phyloP scores from a whole-genome alignment of 2,329 filamentous ascomycete species.

The Sphaerulina populicola region DNA sequence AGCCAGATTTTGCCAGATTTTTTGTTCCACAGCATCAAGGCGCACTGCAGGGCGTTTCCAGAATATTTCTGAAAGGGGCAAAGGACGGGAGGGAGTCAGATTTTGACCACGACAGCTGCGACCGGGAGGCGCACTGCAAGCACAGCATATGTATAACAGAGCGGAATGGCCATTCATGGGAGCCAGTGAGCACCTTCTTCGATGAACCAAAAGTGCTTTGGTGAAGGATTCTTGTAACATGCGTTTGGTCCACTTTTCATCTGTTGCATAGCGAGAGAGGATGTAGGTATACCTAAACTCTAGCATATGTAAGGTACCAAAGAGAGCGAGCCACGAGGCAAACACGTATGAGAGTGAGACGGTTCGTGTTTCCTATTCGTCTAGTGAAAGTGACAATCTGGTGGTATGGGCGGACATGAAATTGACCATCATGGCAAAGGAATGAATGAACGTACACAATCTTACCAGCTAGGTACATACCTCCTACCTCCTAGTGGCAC shows the following conservation, averaged over 20 bases:
- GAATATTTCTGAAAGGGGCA: constrained; percentile 12
- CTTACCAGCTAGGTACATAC: too few species aligned
- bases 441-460: neutral
- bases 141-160: constrained; percentile 20
- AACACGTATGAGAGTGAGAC: neutral
- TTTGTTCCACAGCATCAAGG: constrained; percentile 12
- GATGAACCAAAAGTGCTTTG: constrained; percentile 2
- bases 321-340: neutral
- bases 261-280: constrained; percentile 5
- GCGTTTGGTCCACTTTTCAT: neutral
- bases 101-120: constrained; percentile 8
- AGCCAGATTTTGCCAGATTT: constrained; percentile 2
- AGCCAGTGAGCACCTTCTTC: constrained; percentile 2
- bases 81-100: constrained; percentile 4
- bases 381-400: too few species aligned
- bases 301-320: constrained; percentile 6
- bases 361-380: too few species aligned
- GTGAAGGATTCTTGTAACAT: neutral
- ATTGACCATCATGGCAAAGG: neutral
- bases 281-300: neutral
- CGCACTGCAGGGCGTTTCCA: constrained; percentile 14
- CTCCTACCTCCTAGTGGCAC: too few species aligned
- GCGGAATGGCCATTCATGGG: constrained; percentile 6
- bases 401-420: too few species aligned
- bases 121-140: constrained; percentile 10